Evolutionary conservation across 306 rosid species (phyloP).

Genomic region (Comarum palustre): DNA sequence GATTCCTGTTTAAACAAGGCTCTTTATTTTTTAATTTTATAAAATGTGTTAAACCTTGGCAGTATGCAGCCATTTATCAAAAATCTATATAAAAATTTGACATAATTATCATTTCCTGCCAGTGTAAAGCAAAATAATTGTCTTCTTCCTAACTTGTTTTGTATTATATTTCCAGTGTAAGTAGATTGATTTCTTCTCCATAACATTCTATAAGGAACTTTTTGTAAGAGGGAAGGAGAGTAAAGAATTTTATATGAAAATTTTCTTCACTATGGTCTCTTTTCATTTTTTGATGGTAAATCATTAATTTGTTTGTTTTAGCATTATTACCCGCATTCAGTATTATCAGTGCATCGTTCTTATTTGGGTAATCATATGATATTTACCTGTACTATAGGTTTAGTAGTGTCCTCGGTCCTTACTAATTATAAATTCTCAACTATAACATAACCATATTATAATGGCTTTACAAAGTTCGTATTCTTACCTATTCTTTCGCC

Average conservation of each 20-base stretch:
- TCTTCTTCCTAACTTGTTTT: neutral
- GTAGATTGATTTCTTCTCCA: neutral
- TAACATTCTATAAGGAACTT: neutral
- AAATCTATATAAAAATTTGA: neutral
- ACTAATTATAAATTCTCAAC: neutral
- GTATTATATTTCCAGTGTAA: neutral
- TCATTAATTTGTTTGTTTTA: neutral
- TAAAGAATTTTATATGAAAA: neutral
- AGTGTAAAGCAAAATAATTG: neutral
- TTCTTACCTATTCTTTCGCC: slow-evolving; percentile 7
- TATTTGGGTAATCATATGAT: neutral
- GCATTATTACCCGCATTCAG: neutral
- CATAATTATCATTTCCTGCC: neutral
- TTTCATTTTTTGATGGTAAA: neutral
- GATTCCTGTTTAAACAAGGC: neutral
- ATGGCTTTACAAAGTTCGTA: neutral
- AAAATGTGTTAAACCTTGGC: neutral
- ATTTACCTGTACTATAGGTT: neutral
- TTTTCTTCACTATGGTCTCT: neutral
- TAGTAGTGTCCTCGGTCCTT: neutral
- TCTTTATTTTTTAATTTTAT: neutral
- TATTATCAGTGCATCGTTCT: neutral
- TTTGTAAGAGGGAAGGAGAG: neutral
- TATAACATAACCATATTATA: neutral
- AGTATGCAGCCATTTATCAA: neutral